Base-by-base conservation (phyloP, 2,329 filamentous ascomycete species). In the Neoarthrinium moseri region DNA sequence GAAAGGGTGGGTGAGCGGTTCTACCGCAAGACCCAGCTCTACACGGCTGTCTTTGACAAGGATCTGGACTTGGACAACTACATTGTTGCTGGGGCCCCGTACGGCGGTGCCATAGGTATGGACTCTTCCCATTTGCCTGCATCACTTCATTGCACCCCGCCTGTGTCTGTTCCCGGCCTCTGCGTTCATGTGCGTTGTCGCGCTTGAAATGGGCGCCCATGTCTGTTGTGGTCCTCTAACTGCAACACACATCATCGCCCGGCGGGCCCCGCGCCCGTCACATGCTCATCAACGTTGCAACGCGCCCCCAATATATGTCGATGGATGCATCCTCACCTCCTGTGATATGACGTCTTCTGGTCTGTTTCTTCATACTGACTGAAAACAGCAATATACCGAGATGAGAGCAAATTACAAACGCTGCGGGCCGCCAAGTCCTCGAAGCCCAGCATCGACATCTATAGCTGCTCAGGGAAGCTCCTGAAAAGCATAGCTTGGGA, bases 21-120 rank as follows among this genome's bases (percentile, higher is more conserved):
- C 77, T 99, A 97, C 73, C 89, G 92, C 66, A 96, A 95, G 74
- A 85, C 89, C 47, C 88, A 92, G 68, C 82, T 96, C 50, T 99
- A 97, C 75, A 91, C 91, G 50, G 87, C 85, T 55, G 81, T 97
- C 54, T 99, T 97, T 67, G 91, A 96, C 69, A 82, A 88, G 63
- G 91, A 96, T 64, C 77, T 96, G 51, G 91, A 99, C 71, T 81
- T 99, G 56, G 91, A 96, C 74, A 95, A 94, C 73, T 95, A 95
- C 72, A 79, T 92, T 60, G 85, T 96, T 61, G 85, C 86, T 47
- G 94, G 91, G 62, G 95, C 94, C 65, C 91, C 91, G 20, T 96
- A 94, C 68, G 91, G 88, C 59, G 94, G 94, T 60, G 91, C 94
- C 63, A 77, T 97, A 74, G 91, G 91, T 96, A 83, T 36, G 41